A percentile compares a stretch with the other conserved stretches of the same genome.
These are phyloP conservation scores for Brassica nigra DNA, from an alignment of 345 rosid genomes.

Conservation along the genomic window DNA sequence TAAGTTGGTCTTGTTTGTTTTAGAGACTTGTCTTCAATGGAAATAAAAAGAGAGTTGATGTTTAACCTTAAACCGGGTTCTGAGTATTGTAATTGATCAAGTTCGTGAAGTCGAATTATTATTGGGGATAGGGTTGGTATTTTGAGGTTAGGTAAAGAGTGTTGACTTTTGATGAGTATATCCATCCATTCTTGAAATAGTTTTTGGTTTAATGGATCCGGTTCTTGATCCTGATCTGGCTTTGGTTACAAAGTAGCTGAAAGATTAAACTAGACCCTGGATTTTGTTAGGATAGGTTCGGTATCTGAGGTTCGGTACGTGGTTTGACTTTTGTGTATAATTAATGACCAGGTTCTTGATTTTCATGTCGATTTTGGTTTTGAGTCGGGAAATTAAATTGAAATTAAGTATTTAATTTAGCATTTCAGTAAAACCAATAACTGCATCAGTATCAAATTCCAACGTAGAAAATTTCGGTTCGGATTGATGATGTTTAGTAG, in stretches of 20 bases:
- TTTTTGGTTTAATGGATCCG: neutral
- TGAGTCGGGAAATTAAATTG: neutral
- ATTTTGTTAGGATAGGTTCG: neutral
- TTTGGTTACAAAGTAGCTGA: neutral
- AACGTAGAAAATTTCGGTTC: neutral
- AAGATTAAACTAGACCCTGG: neutral
- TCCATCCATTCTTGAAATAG: neutral
- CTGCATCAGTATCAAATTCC: neutral
- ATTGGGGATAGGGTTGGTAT: neutral
- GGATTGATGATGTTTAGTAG: neutral
- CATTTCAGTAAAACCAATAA: neutral
- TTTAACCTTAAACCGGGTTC: conserved; percentile 1
- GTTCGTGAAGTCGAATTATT: neutral
- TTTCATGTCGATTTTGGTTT: neutral
- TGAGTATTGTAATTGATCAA: neutral
- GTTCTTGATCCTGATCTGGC: neutral
- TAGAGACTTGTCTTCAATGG: conserved; percentile 14
- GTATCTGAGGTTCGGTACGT: neutral
- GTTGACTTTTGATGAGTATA: conserved; percentile 15
- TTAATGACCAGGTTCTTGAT: neutral
- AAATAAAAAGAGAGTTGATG: neutral
- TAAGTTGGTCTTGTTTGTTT: neutral
- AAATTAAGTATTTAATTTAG: neutral
- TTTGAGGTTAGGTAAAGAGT: neutral
- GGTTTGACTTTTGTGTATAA: neutral